Conservation (phyloP, 2,329 filamentous ascomycete genomes). For the Aspergillus fumigatus region DNA sequence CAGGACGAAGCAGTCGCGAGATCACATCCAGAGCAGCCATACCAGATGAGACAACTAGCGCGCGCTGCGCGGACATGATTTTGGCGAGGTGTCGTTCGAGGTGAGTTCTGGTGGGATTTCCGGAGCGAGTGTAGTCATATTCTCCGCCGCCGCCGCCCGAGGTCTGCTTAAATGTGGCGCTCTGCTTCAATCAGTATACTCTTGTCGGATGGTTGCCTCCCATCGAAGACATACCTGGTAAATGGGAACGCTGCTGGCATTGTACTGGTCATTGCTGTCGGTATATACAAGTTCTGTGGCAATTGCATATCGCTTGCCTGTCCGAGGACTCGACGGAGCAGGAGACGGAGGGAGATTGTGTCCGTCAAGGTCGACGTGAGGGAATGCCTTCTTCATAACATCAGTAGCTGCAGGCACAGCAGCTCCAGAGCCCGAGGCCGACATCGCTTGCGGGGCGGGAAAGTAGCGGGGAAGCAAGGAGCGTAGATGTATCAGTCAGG, state of each 20-base stretch:
- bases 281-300: conserved; percentile 97
- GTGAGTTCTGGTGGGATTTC: conserved; percentile 93
- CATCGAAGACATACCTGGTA: conserved; percentile 61
- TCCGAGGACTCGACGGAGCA: conserved; percentile 82
- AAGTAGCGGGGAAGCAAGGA: conserved; percentile 13
- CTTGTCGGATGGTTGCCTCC: no score
- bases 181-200: conserved; percentile 42
- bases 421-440: conserved; percentile 30
- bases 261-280: conserved; percentile 94
- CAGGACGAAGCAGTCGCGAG: conserved; percentile 79
- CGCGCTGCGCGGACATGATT: conserved; percentile 93
- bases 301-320: conserved; percentile 83
- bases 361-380: conserved; percentile 71
- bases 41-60: conserved; percentile 88
- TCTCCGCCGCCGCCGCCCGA: conserved; percentile 76
- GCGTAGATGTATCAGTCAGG: not conserved
- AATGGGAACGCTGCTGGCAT: conserved; percentile 91
- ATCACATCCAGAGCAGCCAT: conserved; percentile 98
- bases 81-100: conserved; percentile 95
- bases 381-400: conserved; percentile 47
- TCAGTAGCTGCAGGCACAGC: conserved; percentile 14
- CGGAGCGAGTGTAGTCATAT: conserved; percentile 97
- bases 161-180: conserved; percentile 94
- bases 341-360: conserved; percentile 86
- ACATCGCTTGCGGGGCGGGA: conserved; percentile 36